Conservation (phyloP, 2,329 filamentous ascomycete genomes). For the Fusarium tjaetaba region DNA sequence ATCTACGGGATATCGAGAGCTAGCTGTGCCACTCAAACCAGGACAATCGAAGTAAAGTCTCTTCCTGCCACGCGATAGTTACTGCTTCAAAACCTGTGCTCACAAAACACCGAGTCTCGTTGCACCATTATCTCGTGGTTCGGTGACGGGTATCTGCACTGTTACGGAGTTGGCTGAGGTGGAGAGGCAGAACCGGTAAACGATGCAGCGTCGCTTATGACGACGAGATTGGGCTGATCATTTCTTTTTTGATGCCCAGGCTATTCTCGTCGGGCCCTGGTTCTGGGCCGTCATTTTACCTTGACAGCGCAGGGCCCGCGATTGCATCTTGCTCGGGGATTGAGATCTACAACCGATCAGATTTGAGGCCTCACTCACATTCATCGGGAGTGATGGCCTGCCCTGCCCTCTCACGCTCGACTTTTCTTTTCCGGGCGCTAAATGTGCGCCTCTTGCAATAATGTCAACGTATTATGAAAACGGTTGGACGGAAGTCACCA, state of each 20-base stretch:
- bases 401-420: neutral
- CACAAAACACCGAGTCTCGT: neutral
- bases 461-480: conserved; percentile 1
- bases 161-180: neutral
- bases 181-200: neutral
- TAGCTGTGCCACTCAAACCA: neutral
- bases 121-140: neutral
- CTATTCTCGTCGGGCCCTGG: neutral
- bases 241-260: neutral
- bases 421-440: neutral
- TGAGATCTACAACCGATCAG: conserved; percentile 12
- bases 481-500: neutral
- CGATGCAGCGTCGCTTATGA: conserved; percentile 13
- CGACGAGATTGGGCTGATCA: conserved; percentile 17
- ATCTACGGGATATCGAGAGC: neutral
- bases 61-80: neutral
- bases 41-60: neutral
- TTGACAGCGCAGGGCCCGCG: neutral
- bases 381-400: neutral
- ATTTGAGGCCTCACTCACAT: neutral
- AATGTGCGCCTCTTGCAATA: neutral
- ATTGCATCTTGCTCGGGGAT: conserved; percentile 2
- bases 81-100: neutral
- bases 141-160: neutral
- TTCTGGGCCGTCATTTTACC: neutral